phyloP scores from a whole-genome alignment of 768 basidiomycete species.

The Leccinum aurantiacum region DNA sequence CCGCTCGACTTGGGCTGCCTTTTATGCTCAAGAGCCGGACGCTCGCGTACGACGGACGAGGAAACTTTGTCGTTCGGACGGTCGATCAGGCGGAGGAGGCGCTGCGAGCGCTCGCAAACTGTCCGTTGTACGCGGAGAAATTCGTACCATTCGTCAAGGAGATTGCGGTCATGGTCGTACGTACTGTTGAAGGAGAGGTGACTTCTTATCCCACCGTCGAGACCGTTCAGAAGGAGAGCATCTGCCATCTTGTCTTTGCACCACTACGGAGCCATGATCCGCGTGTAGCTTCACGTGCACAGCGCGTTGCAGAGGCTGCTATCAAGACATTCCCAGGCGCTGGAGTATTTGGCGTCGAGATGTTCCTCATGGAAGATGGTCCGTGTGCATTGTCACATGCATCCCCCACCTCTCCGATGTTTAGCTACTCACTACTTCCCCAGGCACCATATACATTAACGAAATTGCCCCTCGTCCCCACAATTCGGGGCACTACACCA shows the following conservation, averaged over 20 bases:
- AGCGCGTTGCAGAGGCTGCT: conserved; percentile 74
- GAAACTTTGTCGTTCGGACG: conserved; percentile 77
- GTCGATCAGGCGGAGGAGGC: conserved; percentile 51
- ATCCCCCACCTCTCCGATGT: not conserved
- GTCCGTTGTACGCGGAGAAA: conserved; percentile 89
- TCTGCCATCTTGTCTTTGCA: conserved; percentile 90
- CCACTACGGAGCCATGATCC: conserved; percentile 69
- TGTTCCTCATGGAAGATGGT: conserved; percentile 94
- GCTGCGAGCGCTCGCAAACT: conserved; percentile 52
- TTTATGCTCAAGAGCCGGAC: conserved; percentile 97
- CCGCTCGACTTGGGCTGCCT: conserved; percentile 69
- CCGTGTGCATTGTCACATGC: conserved; percentile 19
- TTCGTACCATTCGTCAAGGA: conserved; percentile 90
- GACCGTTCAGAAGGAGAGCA: conserved; percentile 90
- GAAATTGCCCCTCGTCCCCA: conserved; percentile 98
- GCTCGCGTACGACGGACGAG: conserved; percentile 93
- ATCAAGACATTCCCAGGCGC: conserved; percentile 80
- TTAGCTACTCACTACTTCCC: not conserved
- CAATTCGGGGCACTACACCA: conserved; percentile 98
- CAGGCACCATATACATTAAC: conserved; percentile 82
- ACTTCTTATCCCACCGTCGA: conserved; percentile 89
- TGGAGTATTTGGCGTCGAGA: conserved; percentile 96
- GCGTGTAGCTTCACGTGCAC: conserved; percentile 57
- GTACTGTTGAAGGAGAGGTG: conserved; percentile 70
- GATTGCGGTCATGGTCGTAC: conserved; percentile 96